These are phyloP conservation scores for Heterobasidion annosum DNA, from an alignment of 1,284 basidiomycete genomes.

Conservation along the genomic window DNA sequence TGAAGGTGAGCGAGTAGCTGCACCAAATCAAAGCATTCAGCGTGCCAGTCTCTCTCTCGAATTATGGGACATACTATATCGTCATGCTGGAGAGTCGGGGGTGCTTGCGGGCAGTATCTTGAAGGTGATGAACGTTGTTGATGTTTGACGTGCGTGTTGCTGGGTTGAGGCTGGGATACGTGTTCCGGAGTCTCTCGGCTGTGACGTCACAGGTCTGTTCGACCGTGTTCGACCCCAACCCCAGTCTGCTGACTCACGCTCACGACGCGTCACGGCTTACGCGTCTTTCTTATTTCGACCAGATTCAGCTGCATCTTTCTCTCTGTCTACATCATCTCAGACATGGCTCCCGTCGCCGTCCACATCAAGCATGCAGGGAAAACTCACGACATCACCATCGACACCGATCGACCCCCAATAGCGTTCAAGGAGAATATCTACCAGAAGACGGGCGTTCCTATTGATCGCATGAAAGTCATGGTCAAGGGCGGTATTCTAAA, in stretches of 20 bases:
- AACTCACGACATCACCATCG: constrained; percentile 54
- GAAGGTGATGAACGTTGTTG: neutral
- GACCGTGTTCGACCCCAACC: neutral
- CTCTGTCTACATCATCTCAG: constrained; percentile 1
- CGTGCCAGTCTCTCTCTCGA: neutral
- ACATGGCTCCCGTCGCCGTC: constrained; percentile 61
- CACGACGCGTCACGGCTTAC: constrained; percentile 2
- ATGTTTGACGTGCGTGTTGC: neutral
- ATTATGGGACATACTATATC: constrained; percentile 45
- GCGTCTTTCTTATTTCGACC: neutral
- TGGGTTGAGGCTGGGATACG: neutral
- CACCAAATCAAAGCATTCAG: neutral
- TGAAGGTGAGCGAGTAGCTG: constrained; percentile 70
- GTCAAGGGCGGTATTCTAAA: constrained; percentile 91
- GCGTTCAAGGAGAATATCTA: constrained; percentile 83
- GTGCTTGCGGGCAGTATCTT: neutral
- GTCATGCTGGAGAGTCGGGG: constrained; percentile 37
- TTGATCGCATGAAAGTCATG: constrained; percentile 96
- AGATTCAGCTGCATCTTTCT: neutral
- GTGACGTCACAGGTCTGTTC: constrained; percentile 1
- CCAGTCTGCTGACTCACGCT: neutral
- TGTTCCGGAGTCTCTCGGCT: neutral
- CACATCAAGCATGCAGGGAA: constrained; percentile 92
- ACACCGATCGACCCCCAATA: constrained; percentile 58
- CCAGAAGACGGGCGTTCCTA: constrained; percentile 77